Evolutionary conservation across 2,329 filamentous ascomycete genomes (phyloP).

Genomic region (Bipolaris oryzae): DNA sequence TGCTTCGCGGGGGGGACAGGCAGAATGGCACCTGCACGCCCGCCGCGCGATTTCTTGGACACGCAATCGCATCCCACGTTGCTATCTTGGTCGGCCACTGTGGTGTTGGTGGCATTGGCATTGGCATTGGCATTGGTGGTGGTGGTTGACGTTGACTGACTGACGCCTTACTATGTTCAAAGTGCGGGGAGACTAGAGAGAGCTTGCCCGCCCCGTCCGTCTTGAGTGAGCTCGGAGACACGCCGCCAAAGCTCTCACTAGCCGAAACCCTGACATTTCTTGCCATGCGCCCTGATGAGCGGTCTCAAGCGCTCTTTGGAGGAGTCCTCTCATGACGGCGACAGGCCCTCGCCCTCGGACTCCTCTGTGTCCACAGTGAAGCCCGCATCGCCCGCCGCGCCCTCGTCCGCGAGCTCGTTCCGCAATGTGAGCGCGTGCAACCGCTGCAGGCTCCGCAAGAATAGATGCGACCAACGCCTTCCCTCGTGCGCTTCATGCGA

Average conservation of each 20-base stretch:
- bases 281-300: constrained; percentile 50
- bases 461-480: constrained; percentile 90
- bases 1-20: constrained; percentile 11
- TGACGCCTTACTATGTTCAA: constrained; percentile 18
- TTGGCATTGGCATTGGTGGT: neutral
- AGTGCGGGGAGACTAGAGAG: constrained; percentile 25
- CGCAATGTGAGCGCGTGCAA: constrained; percentile 86
- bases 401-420: constrained; percentile 46
- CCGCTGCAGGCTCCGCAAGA: constrained; percentile 84
- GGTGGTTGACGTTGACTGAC: too few relatives aligned
- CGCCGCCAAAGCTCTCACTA: constrained; percentile 11
- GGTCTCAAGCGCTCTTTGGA: constrained; percentile 49
- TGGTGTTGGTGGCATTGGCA: neutral
- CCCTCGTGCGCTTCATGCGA: constrained; percentile 91
- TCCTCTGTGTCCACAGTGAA: constrained; percentile 33
- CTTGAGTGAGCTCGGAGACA: constrained; percentile 3
- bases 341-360: constrained; percentile 37
- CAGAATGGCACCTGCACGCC: constrained; percentile 24
- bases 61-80: constrained; percentile 14
- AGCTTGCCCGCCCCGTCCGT: constrained; percentile 10
- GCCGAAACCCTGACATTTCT: constrained; percentile 17
- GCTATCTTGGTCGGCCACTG: constrained; percentile 3
- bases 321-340: constrained; percentile 44
- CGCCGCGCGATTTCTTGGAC: constrained; percentile 10
- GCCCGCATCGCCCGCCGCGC: constrained; percentile 39